Conservation (phyloP, 108 stramenopile genomes). For the Skeletonema potamos region DNA sequence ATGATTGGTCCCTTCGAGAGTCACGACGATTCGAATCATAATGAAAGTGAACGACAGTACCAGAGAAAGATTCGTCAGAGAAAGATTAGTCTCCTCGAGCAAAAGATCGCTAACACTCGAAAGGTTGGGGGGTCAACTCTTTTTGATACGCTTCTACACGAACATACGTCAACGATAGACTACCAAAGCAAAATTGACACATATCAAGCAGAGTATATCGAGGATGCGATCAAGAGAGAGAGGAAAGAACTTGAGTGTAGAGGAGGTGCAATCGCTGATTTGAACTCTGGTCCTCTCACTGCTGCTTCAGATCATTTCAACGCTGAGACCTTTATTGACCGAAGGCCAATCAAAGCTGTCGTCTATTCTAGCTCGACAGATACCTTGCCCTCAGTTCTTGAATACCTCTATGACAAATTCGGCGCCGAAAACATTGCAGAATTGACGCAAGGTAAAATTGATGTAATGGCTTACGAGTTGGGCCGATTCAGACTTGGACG, state of each 20-base stretch:
- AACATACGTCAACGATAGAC: slow-evolving; percentile 30
- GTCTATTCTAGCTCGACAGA: slow-evolving; percentile 48
- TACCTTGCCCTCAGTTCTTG: slow-evolving; percentile 46
- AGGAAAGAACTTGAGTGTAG: slow-evolving; percentile 9
- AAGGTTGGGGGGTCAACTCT: slow-evolving; percentile 7
- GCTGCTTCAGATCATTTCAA: slow-evolving; percentile 10
- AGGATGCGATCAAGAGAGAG: slow-evolving; percentile 19
- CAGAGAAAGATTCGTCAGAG: too few relatives aligned
- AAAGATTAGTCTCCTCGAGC: too few relatives aligned
- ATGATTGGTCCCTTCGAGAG: background rate
- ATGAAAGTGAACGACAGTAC: too few relatives aligned
- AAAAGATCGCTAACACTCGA: background rate
- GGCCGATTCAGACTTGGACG: slow-evolving; percentile 45
- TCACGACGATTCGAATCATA: too few relatives aligned
- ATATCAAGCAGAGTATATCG: slow-evolving; percentile 40
- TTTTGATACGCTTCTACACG: slow-evolving; percentile 17
- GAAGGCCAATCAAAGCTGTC: slow-evolving; percentile 58
- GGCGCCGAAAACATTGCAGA: slow-evolving; percentile 50
- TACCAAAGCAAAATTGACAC: slow-evolving; percentile 54
- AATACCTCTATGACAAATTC: slow-evolving; percentile 39
- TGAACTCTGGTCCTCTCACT: slow-evolving; percentile 25
- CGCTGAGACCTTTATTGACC: slow-evolving; percentile 12
- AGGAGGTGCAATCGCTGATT: slow-evolving; percentile 26
- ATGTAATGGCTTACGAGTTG: slow-evolving; percentile 46
- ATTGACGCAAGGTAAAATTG: slow-evolving; percentile 36